phyloP scores from a whole-genome alignment of 768 basidiomycete species.

The Termitomyces sp. region DNA sequence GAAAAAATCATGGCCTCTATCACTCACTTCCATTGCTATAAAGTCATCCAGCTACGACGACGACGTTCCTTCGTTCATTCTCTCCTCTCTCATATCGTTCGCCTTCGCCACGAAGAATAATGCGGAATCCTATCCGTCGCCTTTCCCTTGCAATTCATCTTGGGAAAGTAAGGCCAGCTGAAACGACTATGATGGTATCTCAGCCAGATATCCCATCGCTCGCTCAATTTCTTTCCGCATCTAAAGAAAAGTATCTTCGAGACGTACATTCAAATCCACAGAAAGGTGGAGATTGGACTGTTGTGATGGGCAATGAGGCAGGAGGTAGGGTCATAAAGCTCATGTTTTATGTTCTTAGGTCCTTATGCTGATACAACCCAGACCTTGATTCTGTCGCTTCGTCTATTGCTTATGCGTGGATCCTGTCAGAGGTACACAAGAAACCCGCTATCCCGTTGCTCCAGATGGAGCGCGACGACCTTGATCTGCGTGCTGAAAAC shows the following conservation, averaged over 20 bases:
- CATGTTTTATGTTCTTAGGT: not conserved
- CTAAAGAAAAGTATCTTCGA: constrained; percentile 57
- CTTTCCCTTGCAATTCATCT: constrained; percentile 31
- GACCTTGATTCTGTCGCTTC: constrained; percentile 91
- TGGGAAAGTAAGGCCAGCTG: constrained; percentile 20
- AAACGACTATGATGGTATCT: not conserved
- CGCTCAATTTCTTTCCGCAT: constrained; percentile 26
- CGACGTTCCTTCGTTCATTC: constrained; percentile 3
- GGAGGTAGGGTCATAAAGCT: constrained; percentile 55
- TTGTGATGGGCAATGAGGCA: constrained; percentile 95
- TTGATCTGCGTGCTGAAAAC: constrained; percentile 86
- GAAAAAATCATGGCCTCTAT: not conserved
- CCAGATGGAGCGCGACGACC: constrained; percentile 61
- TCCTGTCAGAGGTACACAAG: constrained; percentile 53
- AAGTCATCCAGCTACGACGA: constrained; percentile 7
- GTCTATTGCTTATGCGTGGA: constrained; percentile 80
- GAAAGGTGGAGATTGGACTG: constrained; percentile 62
- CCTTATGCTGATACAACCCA: constrained; percentile 22
- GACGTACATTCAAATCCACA: constrained; percentile 41
- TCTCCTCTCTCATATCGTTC: not conserved
- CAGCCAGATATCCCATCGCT: constrained; percentile 17
- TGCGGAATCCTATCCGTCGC: constrained; percentile 27
- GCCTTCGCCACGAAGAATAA: constrained; percentile 9
- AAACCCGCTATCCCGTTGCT: constrained; percentile 65
- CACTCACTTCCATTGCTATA: constrained; percentile 5